These are phyloP conservation scores for Platanthera guangdongensis DNA, from an alignment of 106 monocot species.

Conservation along the genomic window DNA sequence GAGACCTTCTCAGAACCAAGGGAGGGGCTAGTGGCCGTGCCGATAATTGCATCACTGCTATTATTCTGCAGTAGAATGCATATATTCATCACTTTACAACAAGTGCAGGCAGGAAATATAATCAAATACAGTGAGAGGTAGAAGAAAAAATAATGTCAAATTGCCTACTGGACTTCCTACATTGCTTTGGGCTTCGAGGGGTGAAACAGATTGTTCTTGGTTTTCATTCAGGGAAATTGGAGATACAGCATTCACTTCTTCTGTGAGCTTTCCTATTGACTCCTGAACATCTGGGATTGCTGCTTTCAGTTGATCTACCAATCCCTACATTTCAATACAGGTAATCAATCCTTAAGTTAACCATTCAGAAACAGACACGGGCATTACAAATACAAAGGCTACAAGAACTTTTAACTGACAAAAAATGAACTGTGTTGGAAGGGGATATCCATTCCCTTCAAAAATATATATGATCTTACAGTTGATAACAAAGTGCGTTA, in stretches of 20 bases:
- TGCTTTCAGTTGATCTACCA: slow-evolving; percentile 91
- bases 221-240: slow-evolving; percentile 40
- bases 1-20: slow-evolving; percentile 65
- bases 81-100: background rate
- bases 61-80: slow-evolving; percentile 39
- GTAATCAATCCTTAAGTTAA: background rate
- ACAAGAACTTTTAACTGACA: too few relatives aligned
- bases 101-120: background rate
- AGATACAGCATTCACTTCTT: slow-evolving; percentile 68
- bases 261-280: slow-evolving; percentile 79
- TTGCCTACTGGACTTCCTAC: slow-evolving; percentile 44
- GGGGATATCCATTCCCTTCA: background rate
- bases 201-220: slow-evolving; percentile 17
- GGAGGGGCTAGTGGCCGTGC: slow-evolving; percentile 51
- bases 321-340: slow-evolving; percentile 39
- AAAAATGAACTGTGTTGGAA: background rate
- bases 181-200: slow-evolving; percentile 34
- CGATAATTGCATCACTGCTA: slow-evolving; percentile 38
- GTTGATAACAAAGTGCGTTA: too few relatives aligned
- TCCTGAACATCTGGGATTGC: slow-evolving; percentile 78
- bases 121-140: background rate
- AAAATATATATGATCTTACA: background rate
- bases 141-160: background rate
- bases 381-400: background rate
- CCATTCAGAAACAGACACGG: background rate